Evolutionary conservation across 768 basidiomycete genomes (phyloP).

Genomic region (Leccinum pellstonianum): DNA sequence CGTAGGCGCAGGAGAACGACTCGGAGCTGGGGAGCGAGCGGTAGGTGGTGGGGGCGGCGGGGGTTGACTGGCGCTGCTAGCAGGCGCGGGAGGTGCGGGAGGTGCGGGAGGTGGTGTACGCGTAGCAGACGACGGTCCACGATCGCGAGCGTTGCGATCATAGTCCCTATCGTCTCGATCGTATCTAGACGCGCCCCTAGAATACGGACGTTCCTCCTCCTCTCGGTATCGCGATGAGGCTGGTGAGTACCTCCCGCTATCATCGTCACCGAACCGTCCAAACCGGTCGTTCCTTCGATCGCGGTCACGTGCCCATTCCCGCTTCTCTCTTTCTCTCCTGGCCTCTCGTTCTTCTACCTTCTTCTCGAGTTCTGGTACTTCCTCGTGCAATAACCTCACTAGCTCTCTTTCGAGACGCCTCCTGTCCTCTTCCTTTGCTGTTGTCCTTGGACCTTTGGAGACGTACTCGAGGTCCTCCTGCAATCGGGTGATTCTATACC

Average conservation of each 20-base stretch:
- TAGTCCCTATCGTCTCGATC: conserved; percentile 40
- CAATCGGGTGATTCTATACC: conserved; percentile 79
- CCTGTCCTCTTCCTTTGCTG: conserved; percentile 80
- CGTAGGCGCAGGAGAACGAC: conserved; percentile 59
- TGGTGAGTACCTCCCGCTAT: conserved; percentile 28
- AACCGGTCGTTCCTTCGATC: conserved; percentile 83
- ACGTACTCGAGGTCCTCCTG: conserved; percentile 92
- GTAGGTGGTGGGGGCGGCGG: conserved; percentile 32
- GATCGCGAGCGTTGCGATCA: conserved; percentile 37
- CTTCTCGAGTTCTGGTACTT: conserved; percentile 86
- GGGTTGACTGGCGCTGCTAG: conserved; percentile 34
- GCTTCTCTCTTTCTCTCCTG: conserved; percentile 70
- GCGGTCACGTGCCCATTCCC: conserved; percentile 75
- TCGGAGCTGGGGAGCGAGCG: conserved; percentile 41
- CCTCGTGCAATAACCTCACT: conserved; percentile 81
- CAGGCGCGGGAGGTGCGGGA: conserved; percentile 44
- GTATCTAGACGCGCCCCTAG: conserved; percentile 39
- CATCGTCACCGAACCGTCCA: conserved; percentile 60
- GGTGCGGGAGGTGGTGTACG: conserved; percentile 50
- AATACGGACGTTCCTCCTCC: conserved; percentile 54
- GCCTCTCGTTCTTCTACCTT: conserved; percentile 78
- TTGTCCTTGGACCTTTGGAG: conserved; percentile 67
- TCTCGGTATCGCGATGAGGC: conserved; percentile 33
- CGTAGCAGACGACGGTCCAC: conserved; percentile 35
- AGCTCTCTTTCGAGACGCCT: conserved; percentile 87